Evolutionary conservation across 2,329 filamentous ascomycete genomes (phyloP).

Genomic region (Aspergillus quadrilineatus): DNA sequence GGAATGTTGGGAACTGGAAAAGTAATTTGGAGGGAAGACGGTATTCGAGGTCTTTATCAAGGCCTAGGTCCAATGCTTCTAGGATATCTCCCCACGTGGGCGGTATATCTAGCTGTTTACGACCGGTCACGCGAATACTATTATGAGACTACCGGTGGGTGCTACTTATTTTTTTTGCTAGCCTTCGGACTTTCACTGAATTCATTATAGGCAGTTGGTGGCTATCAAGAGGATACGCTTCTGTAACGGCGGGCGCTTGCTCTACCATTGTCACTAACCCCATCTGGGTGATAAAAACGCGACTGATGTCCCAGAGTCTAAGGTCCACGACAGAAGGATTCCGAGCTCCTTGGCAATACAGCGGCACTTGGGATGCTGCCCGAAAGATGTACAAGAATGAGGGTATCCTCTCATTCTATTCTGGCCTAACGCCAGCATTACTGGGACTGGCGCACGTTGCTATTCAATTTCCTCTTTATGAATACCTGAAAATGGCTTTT

Average conservation of each 20-base stretch:
- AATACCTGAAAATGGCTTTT: conserved; percentile 86
- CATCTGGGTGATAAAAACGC: conserved; percentile 99
- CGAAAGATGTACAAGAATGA: conserved; percentile 94
- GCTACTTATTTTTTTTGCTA: background rate
- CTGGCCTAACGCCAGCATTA: conserved; percentile 85
- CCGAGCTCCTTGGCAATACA: conserved; percentile 76
- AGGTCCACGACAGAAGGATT: conserved; percentile 53
- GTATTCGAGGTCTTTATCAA: conserved; percentile 85
- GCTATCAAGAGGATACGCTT: conserved; percentile 81
- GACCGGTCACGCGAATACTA: conserved; percentile 80
- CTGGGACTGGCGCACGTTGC: conserved; percentile 92
- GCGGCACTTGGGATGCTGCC: conserved; percentile 83
- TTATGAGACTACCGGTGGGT: conserved; percentile 63
- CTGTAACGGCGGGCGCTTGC: conserved; percentile 84
- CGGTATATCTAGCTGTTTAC: conserved; percentile 96
- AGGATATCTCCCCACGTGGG: conserved; percentile 96
- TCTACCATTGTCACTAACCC: conserved; percentile 95
- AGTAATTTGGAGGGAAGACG: conserved; percentile 85
- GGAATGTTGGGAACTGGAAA: conserved; percentile 83
- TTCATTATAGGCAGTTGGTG: conserved; percentile 65
- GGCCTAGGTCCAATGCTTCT: conserved; percentile 91
- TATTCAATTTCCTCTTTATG: conserved; percentile 95
- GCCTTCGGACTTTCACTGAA: background rate
- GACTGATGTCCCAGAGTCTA: conserved; percentile 86
- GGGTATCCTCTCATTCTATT: conserved; percentile 89